Base-by-base conservation (phyloP, 106 monocot species). In the Apostasia shenzhenica region DNA sequence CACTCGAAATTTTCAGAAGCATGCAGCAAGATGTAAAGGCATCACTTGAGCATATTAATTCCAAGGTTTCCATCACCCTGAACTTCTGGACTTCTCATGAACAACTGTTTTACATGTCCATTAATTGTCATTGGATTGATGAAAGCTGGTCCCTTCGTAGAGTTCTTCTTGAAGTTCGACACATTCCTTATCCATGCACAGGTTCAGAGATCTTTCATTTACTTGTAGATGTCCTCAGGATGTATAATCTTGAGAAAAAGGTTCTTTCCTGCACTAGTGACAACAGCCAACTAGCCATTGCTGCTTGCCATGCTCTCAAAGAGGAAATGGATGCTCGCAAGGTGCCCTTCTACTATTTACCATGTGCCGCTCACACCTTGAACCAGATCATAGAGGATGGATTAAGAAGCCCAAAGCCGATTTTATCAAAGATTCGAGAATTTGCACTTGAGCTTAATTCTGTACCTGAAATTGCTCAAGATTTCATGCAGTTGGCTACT, bases 1-100 rank as follows among this genome's bases (percentile, higher is more conserved):
- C 74, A 12, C 48, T 68, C 26, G 82, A 86, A 52, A 81, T 88
- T 12, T 95, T 91, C 66, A 72, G 70, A 73, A 80, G 84, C 50
- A 88, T 95, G 86, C 53, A 67, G 59, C 81, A 95, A 48, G 88
- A 95, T 77, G 82, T 88, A 13, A 88, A 63, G 54, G 71, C 73
- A 59, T 88, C 78, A 38, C 48, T 95, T 44, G 76, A 82, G 8
- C 48, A 77, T 57, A 68, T 88, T 39, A 84, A 62, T 55, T 91
- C 91, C 2, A 91, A 82, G 75, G 65, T 95, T 13, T 95, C 88
- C 42, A 58, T 95, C 41, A 78, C 88, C 40, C 68, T 95, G 10
- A 78, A 91, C 56, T 95, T 95, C 78, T 95, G 86, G 86, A 91
- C 83, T 50, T 91, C 91, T 37, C 91, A 62, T 57, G 91, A 95